Conservation (phyloP, 345 rosid species). For the Kernera saxatilis region DNA sequence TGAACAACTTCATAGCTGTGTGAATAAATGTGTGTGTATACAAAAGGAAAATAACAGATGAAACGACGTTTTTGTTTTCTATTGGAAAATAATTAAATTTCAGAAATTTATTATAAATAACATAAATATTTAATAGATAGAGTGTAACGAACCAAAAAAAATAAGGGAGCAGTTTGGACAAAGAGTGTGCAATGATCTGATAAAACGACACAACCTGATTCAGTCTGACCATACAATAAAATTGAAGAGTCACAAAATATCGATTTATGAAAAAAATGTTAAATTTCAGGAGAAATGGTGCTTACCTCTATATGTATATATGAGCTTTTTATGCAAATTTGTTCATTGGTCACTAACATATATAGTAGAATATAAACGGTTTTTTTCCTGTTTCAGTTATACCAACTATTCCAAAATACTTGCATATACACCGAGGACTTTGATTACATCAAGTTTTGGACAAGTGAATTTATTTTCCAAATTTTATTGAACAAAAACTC, state of each 20-base stretch:
- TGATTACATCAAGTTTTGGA: too few species aligned
- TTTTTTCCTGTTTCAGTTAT: neutral
- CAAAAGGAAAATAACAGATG: conserved; percentile 21
- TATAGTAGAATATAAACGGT: neutral
- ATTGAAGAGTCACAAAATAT: neutral
- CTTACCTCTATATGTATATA: neutral
- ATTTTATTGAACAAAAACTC: too few species aligned
- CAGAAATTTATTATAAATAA: neutral
- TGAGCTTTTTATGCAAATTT: neutral
- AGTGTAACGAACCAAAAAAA: neutral
- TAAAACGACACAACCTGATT: conserved; percentile 16
- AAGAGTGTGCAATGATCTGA: conserved; percentile 11
- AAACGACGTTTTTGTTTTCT: conserved; percentile 22
- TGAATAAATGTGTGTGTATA: conserved; percentile 11
- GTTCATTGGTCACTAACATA: neutral
- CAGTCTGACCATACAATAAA: conserved; percentile 11
- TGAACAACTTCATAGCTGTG: conserved; percentile 10
- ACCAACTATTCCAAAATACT: neutral
- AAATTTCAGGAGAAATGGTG: neutral
- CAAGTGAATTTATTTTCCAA: neutral
- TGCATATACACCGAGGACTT: too few species aligned
- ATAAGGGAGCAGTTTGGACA: conserved; percentile 7
- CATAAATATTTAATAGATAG: neutral
- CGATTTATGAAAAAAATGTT: neutral
- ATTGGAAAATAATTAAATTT: neutral